phyloP scores from a whole-genome alignment of 1,284 basidiomycete species.

The Kwoniella shivajii region DNA sequence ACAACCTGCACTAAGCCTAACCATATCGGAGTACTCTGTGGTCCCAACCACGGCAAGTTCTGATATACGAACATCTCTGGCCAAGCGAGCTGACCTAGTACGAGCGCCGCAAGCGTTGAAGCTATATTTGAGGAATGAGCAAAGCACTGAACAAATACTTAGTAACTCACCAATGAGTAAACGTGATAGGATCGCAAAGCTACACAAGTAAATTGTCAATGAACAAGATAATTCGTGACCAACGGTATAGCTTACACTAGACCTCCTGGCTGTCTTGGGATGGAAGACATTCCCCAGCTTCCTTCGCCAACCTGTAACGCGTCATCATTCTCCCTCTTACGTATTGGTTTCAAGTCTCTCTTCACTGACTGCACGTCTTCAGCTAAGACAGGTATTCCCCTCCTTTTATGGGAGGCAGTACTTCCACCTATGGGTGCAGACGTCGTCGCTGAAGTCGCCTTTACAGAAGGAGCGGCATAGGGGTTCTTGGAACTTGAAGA shows the following conservation, averaged over 20 bases:
- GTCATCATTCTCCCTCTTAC: not conserved
- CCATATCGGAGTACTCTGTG: constrained; percentile 32
- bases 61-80: constrained; percentile 35
- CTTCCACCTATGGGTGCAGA: not conserved
- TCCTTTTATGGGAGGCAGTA: not conserved
- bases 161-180: constrained; percentile 16
- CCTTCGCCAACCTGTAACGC: constrained; percentile 4
- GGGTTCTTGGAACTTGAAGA: not conserved
- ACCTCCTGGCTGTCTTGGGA: constrained; percentile 34
- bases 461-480: constrained; percentile 2
- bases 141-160: too few relatives aligned
- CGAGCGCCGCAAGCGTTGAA: constrained; percentile 6
- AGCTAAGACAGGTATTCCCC: not conserved
- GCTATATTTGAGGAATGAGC: constrained; percentile 11
- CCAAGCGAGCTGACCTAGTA: constrained; percentile 28
- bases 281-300: constrained; percentile 21
- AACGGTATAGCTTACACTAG: constrained; percentile 16
- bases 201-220: too few relatives aligned
- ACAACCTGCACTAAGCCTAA: constrained; percentile 28
- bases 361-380: too few relatives aligned
- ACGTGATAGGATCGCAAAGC: constrained; percentile 22
- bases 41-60: constrained; percentile 32
- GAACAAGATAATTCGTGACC: not conserved
- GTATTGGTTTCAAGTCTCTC: not conserved
- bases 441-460: not conserved